Evolutionary conservation across 2,329 filamentous ascomycete species (phyloP), one percentile per base, ranked within the genome.

Genomic region (Colletotrichum agaves): DNA sequence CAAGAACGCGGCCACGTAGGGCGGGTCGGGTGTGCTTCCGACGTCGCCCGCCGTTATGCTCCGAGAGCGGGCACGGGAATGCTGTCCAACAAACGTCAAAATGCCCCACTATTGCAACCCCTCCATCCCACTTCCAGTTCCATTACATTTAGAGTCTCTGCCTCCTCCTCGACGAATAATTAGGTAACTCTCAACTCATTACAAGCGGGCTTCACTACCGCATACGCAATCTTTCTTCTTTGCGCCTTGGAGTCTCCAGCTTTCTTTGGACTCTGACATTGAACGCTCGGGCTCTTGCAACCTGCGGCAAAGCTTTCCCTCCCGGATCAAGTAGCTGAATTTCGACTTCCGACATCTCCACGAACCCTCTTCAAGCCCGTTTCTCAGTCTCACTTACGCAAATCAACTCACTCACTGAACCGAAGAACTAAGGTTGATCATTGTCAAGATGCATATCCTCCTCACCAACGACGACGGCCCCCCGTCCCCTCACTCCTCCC

Each of bases 381-480:
- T 13, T 17, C 35, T 19, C 21, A 13, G 15, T 27, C 47, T 33
- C 21, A 27, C 41, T 59, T 39, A 13, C 31, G 12, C 17, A 23
- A 21, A 46, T 21, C 35, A 43, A 47, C 12, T 23, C 41, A 23
- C 3, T 37, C 17, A 12, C 5, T 19, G 37, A 17, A 23, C 2
- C 35, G 19, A 17, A 19, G 17, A 27, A 27, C 39, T 5, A 19
- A 37, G 3, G 10, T 12, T 13, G 17, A 50, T 1, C 4, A 53
- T 39, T 47, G 33, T 33, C 70, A 80, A 74, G 65, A 89, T 89
- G 87, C 87, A 89, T 74, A 89, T 89, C 73, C 85, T 89, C 73
- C 82, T 92, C 62, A 88, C 89, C 72, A 95, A 95, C 82, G 92
- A 95, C 76, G 92, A 95, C 81, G 92, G 92, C 15, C 92, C 92